Conservation (phyloP, 495 filamentous ascomycete genomes). For the Sordaria brevicollis region DNA sequence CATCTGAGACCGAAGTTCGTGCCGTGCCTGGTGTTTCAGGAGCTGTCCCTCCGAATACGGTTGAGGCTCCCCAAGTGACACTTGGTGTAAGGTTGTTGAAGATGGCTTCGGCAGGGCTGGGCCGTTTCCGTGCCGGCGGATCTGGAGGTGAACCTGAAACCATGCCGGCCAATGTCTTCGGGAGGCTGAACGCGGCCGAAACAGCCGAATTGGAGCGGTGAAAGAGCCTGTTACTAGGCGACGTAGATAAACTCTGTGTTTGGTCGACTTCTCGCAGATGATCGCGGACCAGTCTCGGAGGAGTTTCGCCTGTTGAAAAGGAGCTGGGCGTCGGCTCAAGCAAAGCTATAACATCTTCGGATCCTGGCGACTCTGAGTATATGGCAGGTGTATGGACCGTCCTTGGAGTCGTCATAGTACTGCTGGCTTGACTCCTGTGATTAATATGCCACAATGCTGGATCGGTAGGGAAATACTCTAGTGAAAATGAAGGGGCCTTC, state of each 20-base stretch:
- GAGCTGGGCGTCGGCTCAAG: slow-evolving; percentile 41
- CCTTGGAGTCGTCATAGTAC: slow-evolving; percentile 48
- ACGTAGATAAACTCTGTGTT: slow-evolving; percentile 59
- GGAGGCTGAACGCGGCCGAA: slow-evolving; percentile 56
- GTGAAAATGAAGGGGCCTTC: slow-evolving; percentile 54
- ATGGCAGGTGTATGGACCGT: slow-evolving; percentile 44
- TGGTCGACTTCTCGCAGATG: slow-evolving; percentile 24
- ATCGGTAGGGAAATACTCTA: slow-evolving; percentile 59
- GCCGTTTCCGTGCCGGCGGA: slow-evolving; percentile 45
- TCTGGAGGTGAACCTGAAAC: slow-evolving; percentile 65
- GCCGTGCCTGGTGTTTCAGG: slow-evolving; percentile 30
- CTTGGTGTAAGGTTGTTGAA: slow-evolving; percentile 49
- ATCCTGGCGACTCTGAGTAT: slow-evolving; percentile 50
- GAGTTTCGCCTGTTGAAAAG: slow-evolving; percentile 56
- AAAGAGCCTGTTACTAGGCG: slow-evolving; percentile 50
- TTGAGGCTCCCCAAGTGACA: slow-evolving; percentile 55
- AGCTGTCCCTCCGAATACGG: slow-evolving; percentile 41
- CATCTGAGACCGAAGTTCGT: slow-evolving; percentile 37
- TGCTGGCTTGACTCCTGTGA: slow-evolving; percentile 34
- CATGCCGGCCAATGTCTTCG: slow-evolving; percentile 59
- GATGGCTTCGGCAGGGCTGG: slow-evolving; percentile 57
- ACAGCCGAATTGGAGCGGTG: slow-evolving; percentile 47
- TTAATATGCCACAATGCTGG: slow-evolving; percentile 46
- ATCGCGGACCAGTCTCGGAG: slow-evolving; percentile 38
- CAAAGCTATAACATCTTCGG: slow-evolving; percentile 42